Conservation (phyloP, 805 yeast genomes). For the Jamesozyma rosinii region DNA sequence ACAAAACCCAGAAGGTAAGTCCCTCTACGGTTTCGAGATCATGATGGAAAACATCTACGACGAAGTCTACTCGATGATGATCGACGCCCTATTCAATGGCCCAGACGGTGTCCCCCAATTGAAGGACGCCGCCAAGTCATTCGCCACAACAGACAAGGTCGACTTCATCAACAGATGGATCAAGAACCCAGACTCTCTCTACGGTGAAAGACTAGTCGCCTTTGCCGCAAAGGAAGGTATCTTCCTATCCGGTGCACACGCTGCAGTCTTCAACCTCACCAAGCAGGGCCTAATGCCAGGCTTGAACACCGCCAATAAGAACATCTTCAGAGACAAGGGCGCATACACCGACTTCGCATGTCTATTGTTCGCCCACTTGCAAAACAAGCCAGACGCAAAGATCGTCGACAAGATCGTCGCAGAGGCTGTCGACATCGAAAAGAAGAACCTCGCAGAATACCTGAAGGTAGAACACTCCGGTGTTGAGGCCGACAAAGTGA, state of each 20-base stretch:
- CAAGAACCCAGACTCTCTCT: constrained; percentile 70
- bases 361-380: constrained; percentile 81
- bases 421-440: constrained; percentile 91
- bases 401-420: constrained; percentile 77
- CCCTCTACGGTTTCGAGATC: constrained; percentile 97
- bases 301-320: constrained; percentile 87
- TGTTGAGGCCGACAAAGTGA: constrained; percentile 84
- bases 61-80: constrained; percentile 87
- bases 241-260: constrained; percentile 94
- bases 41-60: constrained; percentile 99
- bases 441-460: constrained; percentile 84
- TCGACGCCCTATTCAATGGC: constrained; percentile 90
- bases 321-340: constrained; percentile 96
- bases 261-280: constrained; percentile 94
- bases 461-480: constrained; percentile 85
- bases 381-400: constrained; percentile 69
- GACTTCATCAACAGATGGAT: constrained; percentile 98
- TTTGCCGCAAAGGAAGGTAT: constrained; percentile 98
- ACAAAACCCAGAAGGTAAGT: constrained; percentile 93
- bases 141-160: constrained; percentile 88
- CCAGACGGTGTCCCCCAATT: constrained; percentile 81
- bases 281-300: constrained; percentile 98
- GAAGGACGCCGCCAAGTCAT: constrained; percentile 86
- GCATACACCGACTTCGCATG: constrained; percentile 96
- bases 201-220: constrained; percentile 91